These are phyloP conservation scores for Achlya hypogyna DNA, from an alignment of 352 stramenopile species.

Conservation along the genomic window DNA sequence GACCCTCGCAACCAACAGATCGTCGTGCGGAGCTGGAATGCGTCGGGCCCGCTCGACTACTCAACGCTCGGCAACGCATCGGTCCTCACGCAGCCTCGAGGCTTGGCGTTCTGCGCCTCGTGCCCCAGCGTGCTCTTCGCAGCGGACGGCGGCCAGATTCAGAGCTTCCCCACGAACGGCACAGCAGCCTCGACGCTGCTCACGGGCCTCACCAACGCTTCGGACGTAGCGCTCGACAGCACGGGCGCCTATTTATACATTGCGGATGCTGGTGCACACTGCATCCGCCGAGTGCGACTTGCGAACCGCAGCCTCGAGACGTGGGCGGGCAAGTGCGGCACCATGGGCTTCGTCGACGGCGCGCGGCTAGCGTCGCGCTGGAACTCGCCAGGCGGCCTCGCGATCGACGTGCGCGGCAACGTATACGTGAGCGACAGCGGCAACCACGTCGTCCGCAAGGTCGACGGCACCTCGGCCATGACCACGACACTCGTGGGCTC, in stretches of 20 bases:
- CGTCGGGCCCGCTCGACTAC: not conserved
- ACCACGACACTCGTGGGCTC: conserved; percentile 83
- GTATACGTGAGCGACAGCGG: conserved; percentile 94
- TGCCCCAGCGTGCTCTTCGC: not conserved
- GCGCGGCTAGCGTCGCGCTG: conserved; percentile 67
- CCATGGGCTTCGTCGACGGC: conserved; percentile 84
- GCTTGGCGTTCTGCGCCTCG: not conserved
- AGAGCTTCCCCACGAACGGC: not conserved
- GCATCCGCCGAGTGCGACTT: conserved; percentile 60
- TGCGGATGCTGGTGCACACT: conserved; percentile 69
- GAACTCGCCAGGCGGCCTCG: conserved; percentile 87
- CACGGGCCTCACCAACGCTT: not conserved
- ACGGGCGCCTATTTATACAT: conserved; percentile 47
- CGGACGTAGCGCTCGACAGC: not conserved
- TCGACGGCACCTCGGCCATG: conserved; percentile 37
- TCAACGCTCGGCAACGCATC: not conserved
- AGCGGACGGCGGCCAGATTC: not conserved
- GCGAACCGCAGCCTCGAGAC: conserved; percentile 24
- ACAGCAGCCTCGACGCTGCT: not conserved
- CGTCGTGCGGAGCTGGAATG: not conserved
- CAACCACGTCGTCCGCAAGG: conserved; percentile 89
- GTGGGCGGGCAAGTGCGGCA: conserved; percentile 79
- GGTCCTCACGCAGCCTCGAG: not conserved
- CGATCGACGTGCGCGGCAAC: conserved; percentile 62
- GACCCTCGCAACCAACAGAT: not conserved